These are phyloP conservation scores for Discostella pseudostelligera DNA, from an alignment of 108 stramenopile species.

Conservation along the genomic window DNA sequence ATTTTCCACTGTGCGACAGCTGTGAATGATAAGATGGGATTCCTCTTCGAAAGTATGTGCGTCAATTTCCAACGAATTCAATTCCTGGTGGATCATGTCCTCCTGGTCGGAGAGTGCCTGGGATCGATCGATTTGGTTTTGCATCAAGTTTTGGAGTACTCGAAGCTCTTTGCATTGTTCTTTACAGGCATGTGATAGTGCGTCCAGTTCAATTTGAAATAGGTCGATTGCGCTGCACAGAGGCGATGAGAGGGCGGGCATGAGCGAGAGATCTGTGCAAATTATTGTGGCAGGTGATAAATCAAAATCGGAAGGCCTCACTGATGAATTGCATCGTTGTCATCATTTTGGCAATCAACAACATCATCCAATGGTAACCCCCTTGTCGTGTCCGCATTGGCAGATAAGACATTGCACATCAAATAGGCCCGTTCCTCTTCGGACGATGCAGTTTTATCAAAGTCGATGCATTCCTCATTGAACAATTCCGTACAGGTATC, in stretches of 20 bases:
- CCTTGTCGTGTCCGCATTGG: slow-evolving; percentile 14
- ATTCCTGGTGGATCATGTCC: slow-evolving; percentile 21
- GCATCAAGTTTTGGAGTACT: slow-evolving; percentile 34
- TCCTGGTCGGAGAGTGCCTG: slow-evolving; percentile 16
- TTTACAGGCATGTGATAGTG: slow-evolving; percentile 24
- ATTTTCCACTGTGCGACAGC: slow-evolving; percentile 14
- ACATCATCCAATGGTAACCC: slow-evolving; percentile 4
- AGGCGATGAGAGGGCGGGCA: no score
- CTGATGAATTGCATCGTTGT: slow-evolving; percentile 23
- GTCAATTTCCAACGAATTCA: slow-evolving; percentile 39
- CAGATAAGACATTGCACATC: slow-evolving; percentile 12
- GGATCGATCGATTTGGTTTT: slow-evolving; percentile 29
- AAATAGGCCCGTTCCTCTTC: slow-evolving; percentile 32
- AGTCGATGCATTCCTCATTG: slow-evolving; percentile 23
- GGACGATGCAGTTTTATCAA: slow-evolving; percentile 33
- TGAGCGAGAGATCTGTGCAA: neutral
- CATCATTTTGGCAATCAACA: slow-evolving; percentile 4
- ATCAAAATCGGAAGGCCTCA: slow-evolving; percentile 2
- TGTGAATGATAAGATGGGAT: slow-evolving; percentile 26
- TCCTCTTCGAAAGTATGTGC: slow-evolving; percentile 32
- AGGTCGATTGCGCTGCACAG: slow-evolving; percentile 23
- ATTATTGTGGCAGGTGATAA: slow-evolving; percentile 6
- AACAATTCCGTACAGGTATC: slow-evolving; percentile 22
- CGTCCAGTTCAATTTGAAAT: slow-evolving; percentile 29
- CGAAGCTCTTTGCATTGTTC: slow-evolving; percentile 33